Evolutionary conservation across 495 filamentous ascomycete species (phyloP).

Genomic region (Penicillium antarcticum): DNA sequence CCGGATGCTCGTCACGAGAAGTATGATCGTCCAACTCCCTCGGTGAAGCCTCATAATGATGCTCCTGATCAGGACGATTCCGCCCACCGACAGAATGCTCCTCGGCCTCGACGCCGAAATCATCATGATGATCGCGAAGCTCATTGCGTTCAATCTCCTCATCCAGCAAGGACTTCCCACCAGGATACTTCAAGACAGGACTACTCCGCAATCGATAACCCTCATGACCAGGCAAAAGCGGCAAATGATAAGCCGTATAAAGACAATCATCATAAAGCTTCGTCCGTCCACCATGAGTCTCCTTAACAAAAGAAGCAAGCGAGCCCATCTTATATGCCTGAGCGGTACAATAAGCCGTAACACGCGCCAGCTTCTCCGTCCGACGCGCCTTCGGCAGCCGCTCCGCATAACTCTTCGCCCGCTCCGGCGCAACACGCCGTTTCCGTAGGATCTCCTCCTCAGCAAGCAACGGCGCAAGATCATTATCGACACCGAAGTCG

Average conservation of each 20-base stretch:
- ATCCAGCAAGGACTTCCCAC: constrained; percentile 88
- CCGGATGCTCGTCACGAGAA: constrained; percentile 8
- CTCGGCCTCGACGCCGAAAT: constrained; percentile 65
- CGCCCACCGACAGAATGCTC: constrained; percentile 37
- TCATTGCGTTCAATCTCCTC: constrained; percentile 97
- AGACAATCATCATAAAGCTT: constrained; percentile 99
- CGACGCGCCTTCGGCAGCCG: constrained; percentile 84
- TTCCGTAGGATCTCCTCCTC: constrained; percentile 70
- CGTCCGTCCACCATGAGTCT: constrained; percentile 85
- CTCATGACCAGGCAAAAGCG: constrained; percentile 76
- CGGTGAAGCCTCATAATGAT: constrained; percentile 21
- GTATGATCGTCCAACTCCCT: constrained; percentile 10
- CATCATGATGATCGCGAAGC: constrained; percentile 82
- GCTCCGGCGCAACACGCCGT: constrained; percentile 53
- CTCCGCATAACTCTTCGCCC: constrained; percentile 92
- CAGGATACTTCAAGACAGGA: constrained; percentile 85
- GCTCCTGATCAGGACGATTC: constrained; percentile 32
- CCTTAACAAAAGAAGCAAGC: constrained; percentile 82
- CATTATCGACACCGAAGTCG: constrained; percentile 58
- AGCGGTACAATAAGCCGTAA: constrained; percentile 96
- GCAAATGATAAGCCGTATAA: constrained; percentile 92
- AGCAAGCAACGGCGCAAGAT: constrained; percentile 68
- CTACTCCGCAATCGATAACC: constrained; percentile 86
- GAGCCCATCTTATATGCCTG: constrained; percentile 86
- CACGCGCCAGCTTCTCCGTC: constrained; percentile 80